Conservation (phyloP, 75 land plant genomes). For the Selaginella tamariscina region DNA sequence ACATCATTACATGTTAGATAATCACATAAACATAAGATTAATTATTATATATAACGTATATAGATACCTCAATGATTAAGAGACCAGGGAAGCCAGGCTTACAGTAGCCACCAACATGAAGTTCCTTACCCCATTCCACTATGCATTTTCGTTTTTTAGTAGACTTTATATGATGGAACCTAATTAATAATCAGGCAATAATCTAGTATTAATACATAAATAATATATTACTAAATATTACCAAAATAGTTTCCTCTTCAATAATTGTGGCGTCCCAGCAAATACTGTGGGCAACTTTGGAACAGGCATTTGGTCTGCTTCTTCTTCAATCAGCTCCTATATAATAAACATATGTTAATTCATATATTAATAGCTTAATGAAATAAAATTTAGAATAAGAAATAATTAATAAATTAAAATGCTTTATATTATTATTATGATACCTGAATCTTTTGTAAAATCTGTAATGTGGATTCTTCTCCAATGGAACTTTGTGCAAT, state of each 20-base stretch:
- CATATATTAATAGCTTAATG: neutral
- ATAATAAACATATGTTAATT: neutral
- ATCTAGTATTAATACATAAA: neutral
- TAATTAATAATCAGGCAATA: neutral
- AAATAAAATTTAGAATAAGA: neutral
- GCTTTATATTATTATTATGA: neutral
- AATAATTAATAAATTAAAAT: neutral
- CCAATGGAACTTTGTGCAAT: neutral
- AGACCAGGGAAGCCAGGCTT: constrained; percentile 28
- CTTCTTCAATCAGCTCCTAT: neutral
- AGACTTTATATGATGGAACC: constrained; percentile 27
- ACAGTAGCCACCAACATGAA: constrained; percentile 22
- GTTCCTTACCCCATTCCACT: constrained; percentile 21
- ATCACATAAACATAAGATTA: constrained; percentile 1
- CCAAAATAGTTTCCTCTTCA: neutral
- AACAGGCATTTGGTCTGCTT: neutral
- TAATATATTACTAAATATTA: neutral
- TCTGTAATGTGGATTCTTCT: neutral
- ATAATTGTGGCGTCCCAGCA: neutral
- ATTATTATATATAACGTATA: neutral
- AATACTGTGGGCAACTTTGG: neutral
- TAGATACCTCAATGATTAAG: constrained; percentile 18
- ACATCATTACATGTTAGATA: neutral
- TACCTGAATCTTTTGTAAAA: neutral
- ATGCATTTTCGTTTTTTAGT: constrained; percentile 21